Evolutionary conservation across 2,329 filamentous ascomycete species (phyloP), one percentile per base, ranked within the genome.

Genomic region (Sarocladium brachiariae): DNA sequence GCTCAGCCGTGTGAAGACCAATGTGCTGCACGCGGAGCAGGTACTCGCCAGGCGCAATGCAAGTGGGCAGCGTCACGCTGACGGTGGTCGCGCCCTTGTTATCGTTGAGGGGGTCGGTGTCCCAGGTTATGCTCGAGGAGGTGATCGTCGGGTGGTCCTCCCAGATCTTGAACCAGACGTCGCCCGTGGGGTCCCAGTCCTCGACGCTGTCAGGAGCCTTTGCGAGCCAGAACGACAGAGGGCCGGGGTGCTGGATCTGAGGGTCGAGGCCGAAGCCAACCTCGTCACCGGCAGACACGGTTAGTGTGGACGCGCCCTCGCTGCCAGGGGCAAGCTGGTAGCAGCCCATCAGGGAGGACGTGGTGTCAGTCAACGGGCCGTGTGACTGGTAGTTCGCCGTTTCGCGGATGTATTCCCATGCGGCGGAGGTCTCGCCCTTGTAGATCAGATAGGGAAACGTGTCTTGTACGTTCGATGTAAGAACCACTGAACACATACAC

Each of bases 321-420:
- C 65, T 68, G 34, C 71, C 70, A 2, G 67, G 56, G 9, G 60
- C 60, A 7, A 70, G 63, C 57, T 77, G 69, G 61, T 74, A 77
- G 65, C 74, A 78, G n/a, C 72, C 72, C 64, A 77, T 73, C 51
- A 70, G 67, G 1, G 67, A 56, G 34, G 70, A 73, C 45, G 59
- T 67, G 24, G 77, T 73, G 53, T 74, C 66, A 2, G 71, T 73
- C 31, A 78, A 73, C 53, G 72, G 72, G 2, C 67, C 70, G 55
- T 76, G 76, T 59, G 61, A 67, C 59, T 77, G 72, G 60, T 66
- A 76, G 62, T 76, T 76, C 43, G 70, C 67, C 6, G 73, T 75
- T 56, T 70, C 70, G 25, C 73, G 67, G 43, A 76, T 68, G 35
- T 69, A 66, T 43, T 69, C 66, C 74, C 74, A 76, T 58, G 74